phyloP scores from a whole-genome alignment of 1,139 yeast species.

The Nadsonia commutata region DNA sequence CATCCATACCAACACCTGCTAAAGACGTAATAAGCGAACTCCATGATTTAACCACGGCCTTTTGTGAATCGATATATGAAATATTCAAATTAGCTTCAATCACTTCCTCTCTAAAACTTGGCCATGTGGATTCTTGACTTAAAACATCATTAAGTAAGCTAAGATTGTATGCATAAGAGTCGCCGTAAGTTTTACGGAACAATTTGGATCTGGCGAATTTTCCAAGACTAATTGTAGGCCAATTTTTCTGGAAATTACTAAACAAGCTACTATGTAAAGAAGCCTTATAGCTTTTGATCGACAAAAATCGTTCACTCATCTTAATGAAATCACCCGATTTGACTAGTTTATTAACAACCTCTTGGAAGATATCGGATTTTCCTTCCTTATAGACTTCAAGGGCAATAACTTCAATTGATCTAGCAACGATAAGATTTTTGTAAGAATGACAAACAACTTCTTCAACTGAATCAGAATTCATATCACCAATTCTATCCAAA shows the following conservation, averaged over 20 bases:
- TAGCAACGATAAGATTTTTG: conserved; percentile 43
- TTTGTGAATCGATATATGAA: conserved; percentile 54
- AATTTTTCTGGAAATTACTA: conserved; percentile 32
- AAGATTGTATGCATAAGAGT: conserved; percentile 43
- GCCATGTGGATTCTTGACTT: conserved; percentile 36
- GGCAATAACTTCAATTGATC: conserved; percentile 63
- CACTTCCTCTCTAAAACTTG: conserved; percentile 33
- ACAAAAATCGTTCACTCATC: conserved; percentile 13
- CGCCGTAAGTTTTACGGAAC: conserved; percentile 36
- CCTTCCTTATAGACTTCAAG: conserved; percentile 44
- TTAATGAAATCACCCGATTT: conserved; percentile 8
- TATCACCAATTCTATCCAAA: conserved; percentile 5
- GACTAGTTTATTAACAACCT: conserved; percentile 1
- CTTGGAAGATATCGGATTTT: conserved; percentile 1
- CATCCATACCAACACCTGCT: conserved; percentile 28
- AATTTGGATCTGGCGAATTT: conserved; percentile 28
- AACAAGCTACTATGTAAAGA: conserved; percentile 33
- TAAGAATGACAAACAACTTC: conserved; percentile 35
- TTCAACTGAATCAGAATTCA: conserved; percentile 10
- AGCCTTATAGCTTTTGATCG: conserved; percentile 29
- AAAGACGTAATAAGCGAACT: conserved; percentile 64
- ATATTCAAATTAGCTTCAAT: conserved; percentile 46
- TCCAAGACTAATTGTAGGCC: conserved; percentile 33
- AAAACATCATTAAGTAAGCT: conserved; percentile 49
- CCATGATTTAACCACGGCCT: conserved; percentile 56